Conservation (phyloP, 164 flowering plant genomes). For the Vitis amurensis region DNA sequence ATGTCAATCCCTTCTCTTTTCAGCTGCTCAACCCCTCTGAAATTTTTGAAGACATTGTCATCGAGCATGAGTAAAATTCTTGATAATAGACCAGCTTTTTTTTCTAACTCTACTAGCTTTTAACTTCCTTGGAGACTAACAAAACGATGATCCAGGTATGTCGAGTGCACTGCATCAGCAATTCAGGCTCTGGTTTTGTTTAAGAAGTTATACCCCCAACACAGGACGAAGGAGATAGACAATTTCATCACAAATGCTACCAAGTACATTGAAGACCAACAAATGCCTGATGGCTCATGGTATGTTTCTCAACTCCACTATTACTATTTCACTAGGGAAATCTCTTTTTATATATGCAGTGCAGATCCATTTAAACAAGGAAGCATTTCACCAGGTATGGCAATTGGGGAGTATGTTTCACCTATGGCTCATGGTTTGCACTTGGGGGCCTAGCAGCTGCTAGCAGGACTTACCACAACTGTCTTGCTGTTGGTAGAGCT, state of each 20-base stretch:
- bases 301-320: slow-evolving; percentile 1
- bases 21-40: slow-evolving; percentile 23
- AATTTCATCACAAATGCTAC: slow-evolving; percentile 30
- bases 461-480: slow-evolving; percentile 35
- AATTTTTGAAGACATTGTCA: slow-evolving; percentile 14
- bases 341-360: too few relatives aligned
- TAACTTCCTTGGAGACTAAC: too few relatives aligned
- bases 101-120: too few relatives aligned
- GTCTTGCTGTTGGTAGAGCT: slow-evolving; percentile 28
- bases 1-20: background rate
- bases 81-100: too few relatives aligned
- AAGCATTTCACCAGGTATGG: slow-evolving; percentile 26
- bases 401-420: slow-evolving; percentile 54
- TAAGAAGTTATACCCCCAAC: slow-evolving; percentile 39
- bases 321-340: too few relatives aligned
- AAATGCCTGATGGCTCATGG: slow-evolving; percentile 43
- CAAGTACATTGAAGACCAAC: slow-evolving; percentile 27
- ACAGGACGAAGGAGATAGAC: slow-evolving; percentile 39
- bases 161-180: slow-evolving; percentile 44
- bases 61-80: slow-evolving; percentile 19
- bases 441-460: slow-evolving; percentile 10
- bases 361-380: background rate
- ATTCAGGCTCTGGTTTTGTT: slow-evolving; percentile 41
- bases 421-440: slow-evolving; percentile 21
- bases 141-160: background rate